Evolutionary conservation across 176 grass and related monocot species (phyloP).

Genomic region (Eragrostis curvula): DNA sequence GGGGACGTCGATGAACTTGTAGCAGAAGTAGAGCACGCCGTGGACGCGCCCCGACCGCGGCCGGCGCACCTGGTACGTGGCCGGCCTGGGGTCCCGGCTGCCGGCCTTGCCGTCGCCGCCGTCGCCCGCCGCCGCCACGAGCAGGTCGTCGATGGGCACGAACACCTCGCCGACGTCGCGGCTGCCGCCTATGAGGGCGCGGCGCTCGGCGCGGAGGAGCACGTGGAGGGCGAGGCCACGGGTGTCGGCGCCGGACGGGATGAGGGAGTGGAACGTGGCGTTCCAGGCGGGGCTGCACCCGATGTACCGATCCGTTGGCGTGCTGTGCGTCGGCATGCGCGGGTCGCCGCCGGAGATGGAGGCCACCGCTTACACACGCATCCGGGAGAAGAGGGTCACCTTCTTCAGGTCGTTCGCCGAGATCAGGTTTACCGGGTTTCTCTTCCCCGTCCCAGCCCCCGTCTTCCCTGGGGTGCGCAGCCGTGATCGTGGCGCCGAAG

Average conservation of each 20-base stretch:
- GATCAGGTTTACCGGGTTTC: slow-evolving; percentile 43
- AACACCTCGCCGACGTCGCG: slow-evolving; percentile 71
- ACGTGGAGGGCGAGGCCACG: slow-evolving; percentile 56
- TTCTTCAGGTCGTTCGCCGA: slow-evolving; percentile 81
- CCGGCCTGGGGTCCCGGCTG: slow-evolving; percentile 40
- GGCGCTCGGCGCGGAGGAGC: slow-evolving; percentile 44
- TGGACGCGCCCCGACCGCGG: slow-evolving; percentile 54
- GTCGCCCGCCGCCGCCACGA: no score
- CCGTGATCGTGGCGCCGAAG: no score
- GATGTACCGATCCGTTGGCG: slow-evolving; percentile 45
- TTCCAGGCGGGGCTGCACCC: slow-evolving; percentile 64
- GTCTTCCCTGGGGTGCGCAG: no score
- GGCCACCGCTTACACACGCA: slow-evolving; percentile 66
- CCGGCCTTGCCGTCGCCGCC: neutral
- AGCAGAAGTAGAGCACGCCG: slow-evolving; percentile 73
- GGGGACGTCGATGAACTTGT: slow-evolving; percentile 48
- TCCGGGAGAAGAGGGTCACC: slow-evolving; percentile 62
- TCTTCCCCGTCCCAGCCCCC: no score
- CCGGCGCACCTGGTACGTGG: slow-evolving; percentile 74
- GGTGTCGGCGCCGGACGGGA: slow-evolving; percentile 34
- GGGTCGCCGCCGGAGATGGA: slow-evolving; percentile 60
- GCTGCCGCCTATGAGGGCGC: slow-evolving; percentile 47
- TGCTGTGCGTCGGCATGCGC: slow-evolving; percentile 42
- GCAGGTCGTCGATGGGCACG: slow-evolving; percentile 63
- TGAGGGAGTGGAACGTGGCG: slow-evolving; percentile 35